Conservation (phyloP, 2,329 filamentous ascomycete species). For the Orbilia ellipsospora region DNA sequence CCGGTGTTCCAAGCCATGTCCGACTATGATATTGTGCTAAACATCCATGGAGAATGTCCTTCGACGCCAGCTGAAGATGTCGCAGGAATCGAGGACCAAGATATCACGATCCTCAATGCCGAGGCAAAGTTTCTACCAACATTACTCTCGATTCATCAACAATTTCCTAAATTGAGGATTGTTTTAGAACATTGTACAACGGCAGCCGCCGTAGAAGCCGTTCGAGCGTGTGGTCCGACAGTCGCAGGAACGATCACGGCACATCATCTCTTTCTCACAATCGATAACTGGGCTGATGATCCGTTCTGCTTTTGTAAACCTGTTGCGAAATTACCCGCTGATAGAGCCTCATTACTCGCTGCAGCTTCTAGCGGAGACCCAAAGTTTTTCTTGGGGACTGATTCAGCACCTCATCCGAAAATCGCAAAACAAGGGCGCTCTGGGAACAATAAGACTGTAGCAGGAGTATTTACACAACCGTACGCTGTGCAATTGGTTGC, state of each 20-base stretch:
- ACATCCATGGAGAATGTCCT: constrained; percentile 91
- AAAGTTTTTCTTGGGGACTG: constrained; percentile 76
- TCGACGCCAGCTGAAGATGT: constrained; percentile 62
- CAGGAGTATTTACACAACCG: constrained; percentile 83
- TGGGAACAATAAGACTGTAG: constrained; percentile 70
- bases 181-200: constrained; percentile 89
- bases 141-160: constrained; percentile 75
- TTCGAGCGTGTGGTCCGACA: constrained; percentile 78
- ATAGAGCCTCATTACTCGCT: constrained; percentile 77
- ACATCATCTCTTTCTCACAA: constrained; percentile 83
- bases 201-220: constrained; percentile 80
- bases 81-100: constrained; percentile 56
- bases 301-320: constrained; percentile 85
- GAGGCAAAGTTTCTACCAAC: constrained; percentile 84
- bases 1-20: constrained; percentile 92
- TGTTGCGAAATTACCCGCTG: constrained; percentile 76
- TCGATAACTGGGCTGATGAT: constrained; percentile 77
- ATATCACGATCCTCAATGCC: constrained; percentile 72
- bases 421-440: constrained; percentile 69
- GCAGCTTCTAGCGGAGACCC: constrained; percentile 68
- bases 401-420: constrained; percentile 76
- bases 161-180: constrained; percentile 78
- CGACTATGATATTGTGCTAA: constrained; percentile 81
- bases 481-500: constrained; percentile 72
- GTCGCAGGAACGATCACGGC: constrained; percentile 86